Evolutionary conservation across 768 basidiomycete species (phyloP).

Genomic region (Tylopilus sp.): DNA sequence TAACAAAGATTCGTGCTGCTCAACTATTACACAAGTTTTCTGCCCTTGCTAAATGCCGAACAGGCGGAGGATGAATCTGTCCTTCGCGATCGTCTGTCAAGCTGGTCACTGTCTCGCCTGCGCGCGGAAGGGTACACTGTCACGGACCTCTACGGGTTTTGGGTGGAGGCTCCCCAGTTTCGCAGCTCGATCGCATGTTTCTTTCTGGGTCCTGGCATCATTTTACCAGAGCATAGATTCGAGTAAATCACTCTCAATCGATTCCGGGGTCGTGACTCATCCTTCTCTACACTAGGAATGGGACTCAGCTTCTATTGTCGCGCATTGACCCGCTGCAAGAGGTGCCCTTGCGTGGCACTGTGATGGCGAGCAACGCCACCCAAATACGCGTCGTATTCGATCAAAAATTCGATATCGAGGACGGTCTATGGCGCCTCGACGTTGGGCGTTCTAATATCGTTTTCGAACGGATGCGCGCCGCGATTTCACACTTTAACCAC

Average conservation of each 20-base stretch:
- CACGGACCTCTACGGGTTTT: slow-evolving; percentile 62
- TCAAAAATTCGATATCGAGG: slow-evolving; percentile 41
- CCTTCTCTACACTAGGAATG: slow-evolving; percentile 47
- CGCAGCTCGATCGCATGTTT: slow-evolving; percentile 69
- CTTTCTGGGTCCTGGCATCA: slow-evolving; percentile 55
- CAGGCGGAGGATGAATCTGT: slow-evolving; percentile 60
- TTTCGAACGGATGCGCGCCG: slow-evolving; percentile 65
- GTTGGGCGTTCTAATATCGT: slow-evolving; percentile 64
- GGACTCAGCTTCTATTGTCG: slow-evolving; percentile 65
- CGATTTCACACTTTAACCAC: slow-evolving; percentile 53
- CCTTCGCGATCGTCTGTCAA: slow-evolving; percentile 58
- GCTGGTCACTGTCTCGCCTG: slow-evolving; percentile 61
- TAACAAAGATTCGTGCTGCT: not conserved
- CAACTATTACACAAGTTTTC: slow-evolving; percentile 38
- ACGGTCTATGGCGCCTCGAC: slow-evolving; percentile 65
- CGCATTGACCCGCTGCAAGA: slow-evolving; percentile 60
- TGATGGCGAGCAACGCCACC: slow-evolving; percentile 47
- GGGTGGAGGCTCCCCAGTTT: slow-evolving; percentile 61
- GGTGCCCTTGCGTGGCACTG: slow-evolving; percentile 49
- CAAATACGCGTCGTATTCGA: slow-evolving; percentile 59
- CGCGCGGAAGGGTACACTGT: slow-evolving; percentile 71
- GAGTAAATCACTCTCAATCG: slow-evolving; percentile 45
- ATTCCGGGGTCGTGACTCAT: not conserved
- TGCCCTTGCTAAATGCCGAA: slow-evolving; percentile 51
- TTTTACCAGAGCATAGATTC: slow-evolving; percentile 64